Evolutionary conservation across 1,284 basidiomycete genomes (phyloP).

Genomic region (Caloboletus inedulis): DNA sequence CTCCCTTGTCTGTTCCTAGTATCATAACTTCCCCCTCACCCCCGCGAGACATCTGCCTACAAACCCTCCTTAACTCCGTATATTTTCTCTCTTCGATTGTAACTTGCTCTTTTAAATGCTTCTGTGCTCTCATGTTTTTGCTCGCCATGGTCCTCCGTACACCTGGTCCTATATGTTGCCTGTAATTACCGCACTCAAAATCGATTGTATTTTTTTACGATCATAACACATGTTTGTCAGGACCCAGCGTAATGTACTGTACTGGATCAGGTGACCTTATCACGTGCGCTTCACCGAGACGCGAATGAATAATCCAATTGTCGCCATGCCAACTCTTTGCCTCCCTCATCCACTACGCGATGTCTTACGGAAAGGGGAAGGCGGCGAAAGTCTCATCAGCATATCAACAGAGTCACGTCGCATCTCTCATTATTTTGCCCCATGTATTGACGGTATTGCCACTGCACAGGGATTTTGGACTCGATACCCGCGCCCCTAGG

Average conservation of each 20-base stretch:
- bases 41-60: constrained; percentile 32
- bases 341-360: constrained; percentile 5
- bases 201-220: constrained; percentile 33
- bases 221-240: too few relatives aligned
- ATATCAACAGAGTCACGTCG: constrained; percentile 24
- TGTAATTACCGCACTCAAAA: constrained; percentile 28
- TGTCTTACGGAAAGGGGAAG: constrained; percentile 20
- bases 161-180: constrained; percentile 29
- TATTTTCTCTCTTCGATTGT: constrained; percentile 14
- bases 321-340: neutral
- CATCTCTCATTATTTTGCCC: neutral
- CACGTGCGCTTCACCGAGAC: constrained; percentile 16
- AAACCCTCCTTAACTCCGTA: constrained; percentile 16
- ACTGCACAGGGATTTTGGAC: constrained; percentile 19
- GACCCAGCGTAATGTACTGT: neutral
- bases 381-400: constrained; percentile 8
- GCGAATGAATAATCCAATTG: neutral
- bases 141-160: constrained; percentile 19
- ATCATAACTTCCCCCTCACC: constrained; percentile 20
- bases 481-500: constrained; percentile 34
- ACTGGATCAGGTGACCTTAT: constrained; percentile 16
- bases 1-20: constrained; percentile 16
- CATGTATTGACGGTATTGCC: neutral
- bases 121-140: constrained; percentile 27
- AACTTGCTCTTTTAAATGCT: constrained; percentile 23